phyloP scores from a whole-genome alignment of 257 asterid species.

The Scutellaria minor region DNA sequence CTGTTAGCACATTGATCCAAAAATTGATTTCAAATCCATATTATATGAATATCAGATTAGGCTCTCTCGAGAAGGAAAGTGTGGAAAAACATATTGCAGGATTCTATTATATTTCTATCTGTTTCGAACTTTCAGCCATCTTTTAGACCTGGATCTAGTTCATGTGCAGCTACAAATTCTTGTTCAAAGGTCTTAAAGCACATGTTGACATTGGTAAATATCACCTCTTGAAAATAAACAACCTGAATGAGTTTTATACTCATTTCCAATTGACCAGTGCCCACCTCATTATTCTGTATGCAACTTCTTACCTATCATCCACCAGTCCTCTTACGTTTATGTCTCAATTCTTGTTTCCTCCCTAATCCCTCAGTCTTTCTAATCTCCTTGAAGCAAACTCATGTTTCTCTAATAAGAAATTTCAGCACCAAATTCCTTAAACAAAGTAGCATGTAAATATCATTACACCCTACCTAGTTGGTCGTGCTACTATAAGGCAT shows the following conservation, averaged over 20 bases:
- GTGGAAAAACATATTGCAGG: background rate
- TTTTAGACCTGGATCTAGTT: background rate
- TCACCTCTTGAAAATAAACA: background rate
- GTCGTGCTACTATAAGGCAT: background rate
- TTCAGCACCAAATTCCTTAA: constrained; percentile 1
- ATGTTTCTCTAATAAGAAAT: background rate
- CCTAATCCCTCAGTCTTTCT: background rate
- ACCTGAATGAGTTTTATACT: background rate
- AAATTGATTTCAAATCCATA: background rate
- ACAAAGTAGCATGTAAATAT: background rate
- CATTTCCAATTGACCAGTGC: background rate
- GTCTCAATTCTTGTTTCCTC: background rate
- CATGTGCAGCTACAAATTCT: background rate
- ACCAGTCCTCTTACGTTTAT: constrained; percentile 13
- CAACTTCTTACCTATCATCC: background rate
- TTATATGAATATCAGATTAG: background rate
- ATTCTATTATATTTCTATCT: background rate
- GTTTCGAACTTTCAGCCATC: background rate
- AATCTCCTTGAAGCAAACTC: constrained; percentile 19
- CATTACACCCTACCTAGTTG: background rate
- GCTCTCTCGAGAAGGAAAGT: background rate
- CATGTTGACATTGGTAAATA: background rate
- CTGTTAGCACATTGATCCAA: background rate
- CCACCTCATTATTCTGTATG: background rate
- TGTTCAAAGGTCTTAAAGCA: background rate